Percentiles rank a stretch among this genome's conserved stretches.
Evolutionary conservation across 306 rosid species (phyloP).

Genomic region (Vachellia collinsii): DNA sequence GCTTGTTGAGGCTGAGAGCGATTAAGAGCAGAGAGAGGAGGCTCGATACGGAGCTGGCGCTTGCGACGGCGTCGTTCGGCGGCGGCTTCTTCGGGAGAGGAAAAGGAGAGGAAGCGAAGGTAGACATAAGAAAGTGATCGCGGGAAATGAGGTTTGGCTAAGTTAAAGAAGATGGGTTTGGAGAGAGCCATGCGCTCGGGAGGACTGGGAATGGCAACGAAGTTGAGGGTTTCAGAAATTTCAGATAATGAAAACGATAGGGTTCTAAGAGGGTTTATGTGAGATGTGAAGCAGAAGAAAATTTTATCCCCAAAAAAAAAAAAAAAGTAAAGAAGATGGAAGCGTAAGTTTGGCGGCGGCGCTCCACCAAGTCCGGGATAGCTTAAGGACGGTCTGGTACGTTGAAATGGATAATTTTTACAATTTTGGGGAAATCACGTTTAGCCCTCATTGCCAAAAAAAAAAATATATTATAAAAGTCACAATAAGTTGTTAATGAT

Average conservation of each 20-base stretch:
- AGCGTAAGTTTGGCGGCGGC: background rate
- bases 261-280: constrained; percentile 20
- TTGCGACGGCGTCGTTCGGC: constrained; percentile 95
- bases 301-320: too few species aligned
- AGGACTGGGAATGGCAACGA: too few species aligned
- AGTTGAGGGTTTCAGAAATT: background rate
- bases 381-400: too few species aligned
- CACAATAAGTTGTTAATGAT: too few species aligned
- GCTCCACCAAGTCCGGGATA: background rate
- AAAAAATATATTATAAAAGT: too few species aligned
- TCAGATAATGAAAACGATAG: background rate
- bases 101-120: constrained; percentile 61
- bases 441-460: too few species aligned
- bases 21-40: constrained; percentile 84
- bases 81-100: constrained; percentile 91
- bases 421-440: too few species aligned
- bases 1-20: constrained; percentile 51
- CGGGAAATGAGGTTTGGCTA: constrained; percentile 35
- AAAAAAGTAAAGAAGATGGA: background rate
- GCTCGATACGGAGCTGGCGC: constrained; percentile 96
- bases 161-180: constrained; percentile 3
- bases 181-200: background rate
- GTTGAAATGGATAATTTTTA: too few species aligned
- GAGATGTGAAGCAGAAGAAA: too few species aligned
- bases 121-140: constrained; percentile 41